These are phyloP conservation scores for Sophora flavescens DNA, from an alignment of 306 rosid species.

Conservation along the genomic window DNA sequence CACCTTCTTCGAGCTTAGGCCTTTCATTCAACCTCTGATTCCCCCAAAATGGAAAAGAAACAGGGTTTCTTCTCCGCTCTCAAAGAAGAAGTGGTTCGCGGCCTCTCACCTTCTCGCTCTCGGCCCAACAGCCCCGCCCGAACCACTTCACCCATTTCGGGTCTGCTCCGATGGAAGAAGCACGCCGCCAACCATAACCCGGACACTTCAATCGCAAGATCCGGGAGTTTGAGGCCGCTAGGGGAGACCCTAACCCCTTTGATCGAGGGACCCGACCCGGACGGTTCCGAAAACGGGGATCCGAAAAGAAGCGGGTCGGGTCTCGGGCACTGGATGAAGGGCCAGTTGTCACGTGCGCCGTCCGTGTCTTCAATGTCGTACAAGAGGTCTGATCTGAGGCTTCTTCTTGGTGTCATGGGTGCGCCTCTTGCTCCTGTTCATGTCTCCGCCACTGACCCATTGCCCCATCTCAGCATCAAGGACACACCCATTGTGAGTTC, in stretches of 20 bases:
- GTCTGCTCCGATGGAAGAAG: conserved; percentile 70
- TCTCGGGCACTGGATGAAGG: conserved; percentile 90
- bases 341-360: conserved; percentile 81
- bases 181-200: background rate
- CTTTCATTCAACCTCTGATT: background rate
- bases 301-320: conserved; percentile 81
- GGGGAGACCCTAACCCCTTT: conserved; percentile 79
- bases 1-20: background rate
- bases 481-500: conserved; percentile 90
- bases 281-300: conserved; percentile 68
- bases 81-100: conserved; percentile 91
- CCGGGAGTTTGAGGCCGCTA: conserved; percentile 80
- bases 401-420: conserved; percentile 92
- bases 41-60: conserved; percentile 75
- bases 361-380: conserved; percentile 59
- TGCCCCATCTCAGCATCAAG: conserved; percentile 92
- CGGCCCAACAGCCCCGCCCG: conserved; percentile 74
- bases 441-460: conserved; percentile 79
- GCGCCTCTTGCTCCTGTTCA: conserved; percentile 93
- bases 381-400: conserved; percentile 93
- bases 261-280: conserved; percentile 92
- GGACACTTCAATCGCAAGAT: conserved; percentile 68
- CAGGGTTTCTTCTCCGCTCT: conserved; percentile 91
- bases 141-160: conserved; percentile 72
- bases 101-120: conserved; percentile 89